Conservation (phyloP, 345 rosid genomes). For the Salix suchowensis region DNA sequence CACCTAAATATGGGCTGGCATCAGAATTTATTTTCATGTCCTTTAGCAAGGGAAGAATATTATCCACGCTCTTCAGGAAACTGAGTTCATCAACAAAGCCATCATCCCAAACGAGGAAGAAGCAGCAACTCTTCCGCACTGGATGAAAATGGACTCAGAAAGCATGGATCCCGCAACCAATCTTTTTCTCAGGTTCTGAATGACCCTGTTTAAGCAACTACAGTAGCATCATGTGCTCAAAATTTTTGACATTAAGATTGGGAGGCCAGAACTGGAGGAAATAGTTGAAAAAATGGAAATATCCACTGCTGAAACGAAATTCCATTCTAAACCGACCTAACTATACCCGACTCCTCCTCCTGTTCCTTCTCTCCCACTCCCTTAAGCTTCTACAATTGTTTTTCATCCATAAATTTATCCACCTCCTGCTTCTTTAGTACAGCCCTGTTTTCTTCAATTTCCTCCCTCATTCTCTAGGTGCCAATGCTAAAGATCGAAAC, state of each 20-base stretch:
- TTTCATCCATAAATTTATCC: slow-evolving; percentile 15
- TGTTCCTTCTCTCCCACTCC: slow-evolving; percentile 10
- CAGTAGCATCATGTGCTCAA: slow-evolving; percentile 65
- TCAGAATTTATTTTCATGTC: slow-evolving; percentile 51
- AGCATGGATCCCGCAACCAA: slow-evolving; percentile 61
- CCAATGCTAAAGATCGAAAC: not conserved
- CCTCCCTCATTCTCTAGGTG: slow-evolving; percentile 3
- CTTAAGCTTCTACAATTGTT: slow-evolving; percentile 9
- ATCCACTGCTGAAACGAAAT: slow-evolving; percentile 59
- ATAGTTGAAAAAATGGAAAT: slow-evolving; percentile 56
- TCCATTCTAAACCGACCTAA: slow-evolving; percentile 57
- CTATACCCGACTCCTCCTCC: slow-evolving; percentile 29
- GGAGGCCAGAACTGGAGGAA: slow-evolving; percentile 66
- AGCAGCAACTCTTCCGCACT: slow-evolving; percentile 59
- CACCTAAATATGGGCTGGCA: slow-evolving; percentile 27
- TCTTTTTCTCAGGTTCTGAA: slow-evolving; percentile 68
- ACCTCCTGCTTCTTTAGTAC: slow-evolving; percentile 53
- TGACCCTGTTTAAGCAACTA: slow-evolving; percentile 80
- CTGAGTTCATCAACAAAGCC: slow-evolving; percentile 73
- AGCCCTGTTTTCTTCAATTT: slow-evolving; percentile 18
- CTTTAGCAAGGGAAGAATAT: slow-evolving; percentile 78
- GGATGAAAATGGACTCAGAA: slow-evolving; percentile 74
- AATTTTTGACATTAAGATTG: slow-evolving; percentile 59
- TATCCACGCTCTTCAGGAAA: slow-evolving; percentile 88
- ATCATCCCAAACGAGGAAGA: slow-evolving; percentile 77